phyloP scores from a whole-genome alignment of 73 alveolate genomes.

The Paraurostyla sp. region DNA sequence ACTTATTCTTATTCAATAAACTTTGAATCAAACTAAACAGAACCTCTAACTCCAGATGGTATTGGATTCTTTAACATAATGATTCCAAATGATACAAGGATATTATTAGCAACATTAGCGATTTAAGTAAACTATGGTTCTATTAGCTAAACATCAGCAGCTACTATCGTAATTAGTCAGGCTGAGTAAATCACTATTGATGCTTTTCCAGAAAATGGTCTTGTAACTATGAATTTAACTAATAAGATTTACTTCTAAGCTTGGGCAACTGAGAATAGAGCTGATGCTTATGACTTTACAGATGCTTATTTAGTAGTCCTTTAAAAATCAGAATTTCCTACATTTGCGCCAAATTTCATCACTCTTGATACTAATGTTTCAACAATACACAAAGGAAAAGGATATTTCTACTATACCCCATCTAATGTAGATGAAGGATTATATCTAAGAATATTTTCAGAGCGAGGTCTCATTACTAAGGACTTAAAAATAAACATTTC shows the following conservation, averaged over 20 bases:
- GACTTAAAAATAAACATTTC: neutral
- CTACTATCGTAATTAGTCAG: constrained; percentile 11
- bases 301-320: constrained; percentile 13
- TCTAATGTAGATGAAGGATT: neutral
- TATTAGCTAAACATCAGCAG: too few relatives aligned
- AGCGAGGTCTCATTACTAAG: neutral
- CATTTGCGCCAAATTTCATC: neutral
- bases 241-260: constrained; percentile 43
- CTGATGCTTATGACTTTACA: neutral
- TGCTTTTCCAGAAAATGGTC: constrained; percentile 50
- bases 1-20: neutral
- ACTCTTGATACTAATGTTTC: neutral
- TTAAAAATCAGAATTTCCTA: neutral
- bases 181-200: neutral
- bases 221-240: neutral
- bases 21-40: constrained; percentile 1
- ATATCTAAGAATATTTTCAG: neutral
- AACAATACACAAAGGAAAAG: constrained; percentile 43
- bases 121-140: neutral
- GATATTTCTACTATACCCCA: constrained; percentile 43
- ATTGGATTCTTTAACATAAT: neutral
- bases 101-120: neutral
- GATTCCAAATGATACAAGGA: neutral
- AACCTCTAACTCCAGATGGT: neutral
- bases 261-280: neutral